Conservation (phyloP, 2,329 filamentous ascomycete genomes). For the Coniochaeta sp. region DNA sequence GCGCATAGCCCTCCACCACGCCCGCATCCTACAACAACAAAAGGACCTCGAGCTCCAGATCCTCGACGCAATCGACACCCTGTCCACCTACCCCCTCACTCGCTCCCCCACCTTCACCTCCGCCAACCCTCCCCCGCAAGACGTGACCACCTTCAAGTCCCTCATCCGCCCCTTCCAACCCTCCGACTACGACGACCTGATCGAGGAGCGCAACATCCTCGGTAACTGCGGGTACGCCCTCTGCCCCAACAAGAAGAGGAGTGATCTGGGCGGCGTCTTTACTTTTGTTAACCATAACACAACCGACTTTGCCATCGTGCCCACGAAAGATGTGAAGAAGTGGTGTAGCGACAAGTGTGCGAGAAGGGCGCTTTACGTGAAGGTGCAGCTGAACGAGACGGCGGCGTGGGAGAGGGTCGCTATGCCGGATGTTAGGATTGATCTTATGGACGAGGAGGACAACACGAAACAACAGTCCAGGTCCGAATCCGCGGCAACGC, state of each 20-base stretch:
- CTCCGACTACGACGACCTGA: slow-evolving; percentile 79
- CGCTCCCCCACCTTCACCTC: slow-evolving; percentile 29
- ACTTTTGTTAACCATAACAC: slow-evolving; percentile 51
- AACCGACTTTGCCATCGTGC: slow-evolving; percentile 60
- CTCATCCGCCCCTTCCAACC: slow-evolving; percentile 72
- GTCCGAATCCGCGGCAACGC: too few relatives aligned
- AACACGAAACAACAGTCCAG: slow-evolving; percentile 35
- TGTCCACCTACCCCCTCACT: slow-evolving; percentile 52
- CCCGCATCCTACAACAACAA: slow-evolving; percentile 71
- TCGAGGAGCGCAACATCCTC: slow-evolving; percentile 82
- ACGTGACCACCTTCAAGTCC: slow-evolving; percentile 58
- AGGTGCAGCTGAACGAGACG: slow-evolving; percentile 79
- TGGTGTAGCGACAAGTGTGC: slow-evolving; percentile 85
- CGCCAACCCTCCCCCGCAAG: slow-evolving; percentile 44
- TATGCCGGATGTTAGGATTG: slow-evolving; percentile 47
- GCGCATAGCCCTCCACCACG: slow-evolving; percentile 73
- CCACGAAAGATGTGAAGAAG: slow-evolving; percentile 65
- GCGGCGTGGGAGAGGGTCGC: slow-evolving; percentile 77
- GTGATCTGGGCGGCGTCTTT: slow-evolving; percentile 54
- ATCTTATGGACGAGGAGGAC: slow-evolving; percentile 61
- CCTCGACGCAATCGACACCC: slow-evolving; percentile 61
- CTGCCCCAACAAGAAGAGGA: slow-evolving; percentile 59
- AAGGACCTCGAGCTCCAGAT: slow-evolving; percentile 73
- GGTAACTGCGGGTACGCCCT: slow-evolving; percentile 77
- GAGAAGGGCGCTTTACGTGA: slow-evolving; percentile 72